phyloP scores from a whole-genome alignment of 352 stramenopile species.

The Phytophthora podocarpi region DNA sequence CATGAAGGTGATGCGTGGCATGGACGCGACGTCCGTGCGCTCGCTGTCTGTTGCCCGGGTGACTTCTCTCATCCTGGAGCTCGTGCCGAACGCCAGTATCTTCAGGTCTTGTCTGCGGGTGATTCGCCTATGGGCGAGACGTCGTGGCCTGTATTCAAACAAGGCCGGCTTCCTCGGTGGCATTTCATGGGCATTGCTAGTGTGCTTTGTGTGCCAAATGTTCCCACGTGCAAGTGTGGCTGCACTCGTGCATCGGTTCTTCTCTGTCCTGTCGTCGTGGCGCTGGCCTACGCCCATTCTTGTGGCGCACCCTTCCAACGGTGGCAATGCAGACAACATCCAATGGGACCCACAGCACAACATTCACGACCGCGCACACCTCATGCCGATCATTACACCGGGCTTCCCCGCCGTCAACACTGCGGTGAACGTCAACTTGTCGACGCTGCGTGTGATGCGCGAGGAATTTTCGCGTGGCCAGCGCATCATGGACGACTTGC shows the following conservation, averaged over 20 bases:
- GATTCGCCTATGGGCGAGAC: constrained; percentile 76
- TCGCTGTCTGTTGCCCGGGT: constrained; percentile 81
- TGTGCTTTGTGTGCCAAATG: constrained; percentile 89
- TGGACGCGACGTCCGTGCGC: constrained; percentile 78
- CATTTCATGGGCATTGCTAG: constrained; percentile 86
- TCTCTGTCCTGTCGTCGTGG: constrained; percentile 79
- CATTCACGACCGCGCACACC: constrained; percentile 75
- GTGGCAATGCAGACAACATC: constrained; percentile 39
- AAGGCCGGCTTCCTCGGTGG: constrained; percentile 83
- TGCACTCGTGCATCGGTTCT: constrained; percentile 80
- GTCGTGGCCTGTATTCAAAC: constrained; percentile 85
- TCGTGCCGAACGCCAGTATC: constrained; percentile 74
- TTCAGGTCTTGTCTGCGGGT: constrained; percentile 79
- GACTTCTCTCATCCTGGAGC: constrained; percentile 78
- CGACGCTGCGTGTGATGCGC: constrained; percentile 72
- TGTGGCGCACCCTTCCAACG: constrained; percentile 60
- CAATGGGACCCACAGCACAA: constrained; percentile 82
- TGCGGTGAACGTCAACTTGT: constrained; percentile 82
- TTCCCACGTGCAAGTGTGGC: constrained; percentile 79
- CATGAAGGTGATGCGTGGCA: constrained; percentile 71
- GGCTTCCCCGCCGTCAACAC: constrained; percentile 87
- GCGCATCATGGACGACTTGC: constrained; percentile 78
- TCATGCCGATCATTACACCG: constrained; percentile 90
- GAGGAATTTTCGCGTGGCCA: constrained; percentile 82
- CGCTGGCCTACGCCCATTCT: constrained; percentile 83